Evolutionary conservation across 2,329 filamentous ascomycete genomes (phyloP).

Genomic region (Sporothrix dimorphospora): DNA sequence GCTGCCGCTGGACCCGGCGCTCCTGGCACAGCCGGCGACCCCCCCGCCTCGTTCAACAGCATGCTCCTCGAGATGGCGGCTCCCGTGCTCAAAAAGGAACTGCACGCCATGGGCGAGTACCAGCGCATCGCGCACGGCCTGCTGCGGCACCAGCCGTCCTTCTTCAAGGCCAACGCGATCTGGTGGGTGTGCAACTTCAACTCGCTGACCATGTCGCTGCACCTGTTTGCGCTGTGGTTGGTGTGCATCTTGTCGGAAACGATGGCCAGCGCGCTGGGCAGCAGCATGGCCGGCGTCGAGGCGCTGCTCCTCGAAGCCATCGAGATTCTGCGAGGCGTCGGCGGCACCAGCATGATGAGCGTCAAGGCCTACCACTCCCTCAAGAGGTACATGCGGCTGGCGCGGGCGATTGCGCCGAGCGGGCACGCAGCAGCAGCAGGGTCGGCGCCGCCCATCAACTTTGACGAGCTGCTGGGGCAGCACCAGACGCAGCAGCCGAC

Average conservation of each 20-base stretch:
- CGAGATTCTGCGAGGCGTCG: slow-evolving; percentile 25
- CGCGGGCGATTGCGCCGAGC: slow-evolving; percentile 15
- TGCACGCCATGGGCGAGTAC: slow-evolving; percentile 34
- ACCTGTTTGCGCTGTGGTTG: slow-evolving; percentile 39
- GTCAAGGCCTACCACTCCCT: slow-evolving; percentile 32
- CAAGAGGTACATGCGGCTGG: slow-evolving; percentile 29
- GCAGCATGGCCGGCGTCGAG: slow-evolving; percentile 17
- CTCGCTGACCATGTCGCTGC: slow-evolving; percentile 38
- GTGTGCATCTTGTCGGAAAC: slow-evolving; percentile 29
- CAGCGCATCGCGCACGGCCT: slow-evolving; percentile 34
- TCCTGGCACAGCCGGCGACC: not conserved
- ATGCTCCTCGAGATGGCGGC: slow-evolving; percentile 30
- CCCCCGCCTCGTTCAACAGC: not conserved
- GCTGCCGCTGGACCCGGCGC: too few relatives aligned
- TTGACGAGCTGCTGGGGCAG: slow-evolving; percentile 8
- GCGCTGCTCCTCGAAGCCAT: slow-evolving; percentile 26
- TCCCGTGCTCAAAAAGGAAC: slow-evolving; percentile 36
- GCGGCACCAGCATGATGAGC: slow-evolving; percentile 34
- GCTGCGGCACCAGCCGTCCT: slow-evolving; percentile 32
- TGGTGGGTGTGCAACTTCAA: slow-evolving; percentile 43
- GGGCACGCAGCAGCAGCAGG: not conserved
- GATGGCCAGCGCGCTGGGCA: slow-evolving; percentile 10
- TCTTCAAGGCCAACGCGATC: slow-evolving; percentile 37
- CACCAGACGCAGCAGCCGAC: not conserved
- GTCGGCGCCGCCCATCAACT: not conserved